These are phyloP conservation scores for Middelhovenomyces tepae DNA, from an alignment of 805 yeast genomes.

Conservation along the genomic window DNA sequence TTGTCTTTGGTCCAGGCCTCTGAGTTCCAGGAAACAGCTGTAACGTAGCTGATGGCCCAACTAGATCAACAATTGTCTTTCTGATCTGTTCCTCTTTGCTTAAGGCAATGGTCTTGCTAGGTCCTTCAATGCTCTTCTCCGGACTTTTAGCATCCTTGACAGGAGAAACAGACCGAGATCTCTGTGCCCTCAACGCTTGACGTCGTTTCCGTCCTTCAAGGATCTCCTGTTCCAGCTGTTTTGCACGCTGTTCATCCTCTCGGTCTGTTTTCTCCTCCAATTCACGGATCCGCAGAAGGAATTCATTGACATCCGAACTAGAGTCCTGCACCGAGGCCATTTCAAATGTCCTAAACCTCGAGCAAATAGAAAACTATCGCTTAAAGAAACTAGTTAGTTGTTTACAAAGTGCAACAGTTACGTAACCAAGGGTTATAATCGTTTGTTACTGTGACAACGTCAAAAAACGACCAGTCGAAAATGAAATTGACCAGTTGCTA, in stretches of 20 bases:
- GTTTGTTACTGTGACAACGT: too few relatives aligned
- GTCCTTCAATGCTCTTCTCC: too few relatives aligned
- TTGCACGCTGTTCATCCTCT: constrained; percentile 25
- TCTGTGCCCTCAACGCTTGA: constrained; percentile 17
- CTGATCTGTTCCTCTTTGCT: constrained; percentile 9
- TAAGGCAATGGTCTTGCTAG: too few relatives aligned
- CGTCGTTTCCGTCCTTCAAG: constrained; percentile 23
- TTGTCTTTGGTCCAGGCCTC: too few relatives aligned
- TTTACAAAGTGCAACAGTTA: too few relatives aligned
- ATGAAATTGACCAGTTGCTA: too few relatives aligned
- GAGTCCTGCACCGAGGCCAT: not conserved
- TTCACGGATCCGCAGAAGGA: constrained; percentile 22
- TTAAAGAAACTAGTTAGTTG: too few relatives aligned
- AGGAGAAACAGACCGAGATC: constrained; percentile 16
- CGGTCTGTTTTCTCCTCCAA: constrained; percentile 25
- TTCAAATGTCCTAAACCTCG: not conserved
- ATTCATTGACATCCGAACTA: constrained; percentile 21
- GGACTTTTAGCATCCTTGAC: constrained; percentile 8
- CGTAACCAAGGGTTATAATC: too few relatives aligned
- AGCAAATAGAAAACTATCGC: too few relatives aligned
- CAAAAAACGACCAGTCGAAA: too few relatives aligned
- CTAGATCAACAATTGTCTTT: constrained; percentile 10
- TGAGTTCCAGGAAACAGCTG: too few relatives aligned
- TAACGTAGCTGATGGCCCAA: too few relatives aligned
- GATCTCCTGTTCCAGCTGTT: constrained; percentile 22